Evolutionary conservation across 257 asterid species (phyloP).

Genomic region (Voacanga thouarsii): DNA sequence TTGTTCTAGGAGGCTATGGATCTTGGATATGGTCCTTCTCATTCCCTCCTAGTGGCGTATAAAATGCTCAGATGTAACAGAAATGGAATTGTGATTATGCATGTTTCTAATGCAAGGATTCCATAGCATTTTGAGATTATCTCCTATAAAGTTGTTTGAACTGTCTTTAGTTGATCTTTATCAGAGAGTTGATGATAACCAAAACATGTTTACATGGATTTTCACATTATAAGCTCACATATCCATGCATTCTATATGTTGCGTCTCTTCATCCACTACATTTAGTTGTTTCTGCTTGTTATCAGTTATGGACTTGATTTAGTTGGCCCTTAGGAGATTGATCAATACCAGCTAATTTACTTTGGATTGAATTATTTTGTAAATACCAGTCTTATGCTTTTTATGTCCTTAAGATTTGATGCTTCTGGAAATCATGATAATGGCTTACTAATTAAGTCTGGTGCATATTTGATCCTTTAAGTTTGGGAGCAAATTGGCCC

Average conservation of each 20-base stretch:
- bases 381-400: not conserved
- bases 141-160: not conserved
- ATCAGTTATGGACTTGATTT: not conserved
- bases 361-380: not conserved
- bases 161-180: not conserved
- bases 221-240: not conserved
- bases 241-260: not conserved
- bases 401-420: not conserved
- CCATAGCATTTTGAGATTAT: not conserved
- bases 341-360: not conserved
- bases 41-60: not conserved
- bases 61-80: not conserved
- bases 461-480: not conserved
- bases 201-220: not conserved
- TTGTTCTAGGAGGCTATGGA: not conserved
- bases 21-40: not conserved
- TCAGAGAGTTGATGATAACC: slow-evolving; percentile 1
- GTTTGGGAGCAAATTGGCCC: not conserved
- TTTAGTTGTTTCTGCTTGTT: not conserved
- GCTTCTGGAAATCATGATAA: not conserved
- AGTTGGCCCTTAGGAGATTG: not conserved
- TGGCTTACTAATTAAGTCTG: not conserved
- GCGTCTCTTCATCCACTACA: not conserved
- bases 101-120: not conserved
- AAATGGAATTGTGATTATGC: not conserved